A percentile compares a stretch with the other conserved stretches of the same genome.
Evolutionary conservation across 495 filamentous ascomycete species (phyloP).

Genomic region (Penicillium riverlandense): DNA sequence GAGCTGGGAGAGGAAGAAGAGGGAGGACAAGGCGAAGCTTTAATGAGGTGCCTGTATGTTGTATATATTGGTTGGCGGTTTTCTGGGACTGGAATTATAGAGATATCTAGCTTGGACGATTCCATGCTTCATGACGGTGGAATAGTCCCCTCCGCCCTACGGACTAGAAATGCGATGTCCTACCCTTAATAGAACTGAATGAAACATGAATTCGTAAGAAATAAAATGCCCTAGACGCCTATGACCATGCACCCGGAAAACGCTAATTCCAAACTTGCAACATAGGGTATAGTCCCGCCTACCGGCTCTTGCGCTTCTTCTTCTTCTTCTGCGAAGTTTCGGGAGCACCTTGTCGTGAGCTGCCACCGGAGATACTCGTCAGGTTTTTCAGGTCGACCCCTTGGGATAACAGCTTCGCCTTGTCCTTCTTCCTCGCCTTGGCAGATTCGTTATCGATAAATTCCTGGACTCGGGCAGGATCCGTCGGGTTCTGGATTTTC

Average conservation of each 20-base stretch:
- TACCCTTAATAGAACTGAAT: no score
- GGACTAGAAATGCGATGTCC: no score
- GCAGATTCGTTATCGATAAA: slow-evolving; percentile 9
- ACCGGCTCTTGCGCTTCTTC: slow-evolving; percentile 31
- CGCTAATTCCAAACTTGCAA: not conserved
- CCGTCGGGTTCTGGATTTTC: not conserved
- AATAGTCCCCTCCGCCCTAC: no score
- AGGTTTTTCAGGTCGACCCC: slow-evolving; percentile 15
- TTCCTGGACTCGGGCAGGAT: slow-evolving; percentile 6
- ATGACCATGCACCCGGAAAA: slow-evolving; percentile 5
- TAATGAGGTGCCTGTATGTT: not conserved
- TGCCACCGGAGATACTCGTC: slow-evolving; percentile 26
- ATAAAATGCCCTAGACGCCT: slow-evolving; percentile 1
- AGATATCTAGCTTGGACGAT: no score
- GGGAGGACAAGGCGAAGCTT: slow-evolving; percentile 62
- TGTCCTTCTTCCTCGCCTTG: slow-evolving; percentile 11
- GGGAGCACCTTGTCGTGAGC: slow-evolving; percentile 9
- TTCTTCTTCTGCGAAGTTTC: slow-evolving; percentile 13
- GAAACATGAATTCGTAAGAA: no score
- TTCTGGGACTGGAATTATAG: no score
- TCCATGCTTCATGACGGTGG: no score
- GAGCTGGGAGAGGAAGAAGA: slow-evolving; percentile 61
- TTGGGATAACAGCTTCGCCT: slow-evolving; percentile 1
- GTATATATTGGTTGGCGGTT: not conserved
- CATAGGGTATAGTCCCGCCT: not conserved